Evolutionary conservation across 805 yeast species (phyloP).

Genomic region (Candida succiphila): DNA sequence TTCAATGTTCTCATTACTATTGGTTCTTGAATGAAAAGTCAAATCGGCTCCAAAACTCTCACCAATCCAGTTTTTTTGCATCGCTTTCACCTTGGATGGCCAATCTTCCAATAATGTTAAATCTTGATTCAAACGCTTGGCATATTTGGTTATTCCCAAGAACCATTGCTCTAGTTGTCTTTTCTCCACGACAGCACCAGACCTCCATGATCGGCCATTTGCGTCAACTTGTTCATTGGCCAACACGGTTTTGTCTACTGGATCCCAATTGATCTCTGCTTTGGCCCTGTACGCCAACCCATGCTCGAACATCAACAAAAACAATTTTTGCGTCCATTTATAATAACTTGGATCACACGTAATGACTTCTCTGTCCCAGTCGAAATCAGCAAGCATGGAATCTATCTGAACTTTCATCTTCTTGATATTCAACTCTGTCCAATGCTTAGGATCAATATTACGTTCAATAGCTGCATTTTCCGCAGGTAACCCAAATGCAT

Average conservation of each 20-base stretch:
- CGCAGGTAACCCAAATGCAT: constrained; percentile 96
- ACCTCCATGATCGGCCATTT: constrained; percentile 90
- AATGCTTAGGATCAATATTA: constrained; percentile 62
- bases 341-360: constrained; percentile 86
- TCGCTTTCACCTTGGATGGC: constrained; percentile 82
- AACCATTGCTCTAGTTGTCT: constrained; percentile 85
- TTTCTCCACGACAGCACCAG: constrained; percentile 92
- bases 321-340: constrained; percentile 86
- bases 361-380: constrained; percentile 85
- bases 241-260: constrained; percentile 85
- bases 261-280: constrained; percentile 97
- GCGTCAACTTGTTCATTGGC: constrained; percentile 96
- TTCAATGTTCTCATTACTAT: constrained; percentile 6
- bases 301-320: constrained; percentile 57
- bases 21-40: constrained; percentile 29
- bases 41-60: constrained; percentile 73
- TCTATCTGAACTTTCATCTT: constrained; percentile 82
- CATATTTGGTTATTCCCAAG: constrained; percentile 78
- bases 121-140: constrained; percentile 57
- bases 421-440: constrained; percentile 77
- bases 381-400: constrained; percentile 74
- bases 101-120: constrained; percentile 53
- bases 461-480: constrained; percentile 96
- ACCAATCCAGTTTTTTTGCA: constrained; percentile 96
- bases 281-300: constrained; percentile 80